Conservation (phyloP, 441 rosid genomes). For the Mallotus repandus region DNA sequence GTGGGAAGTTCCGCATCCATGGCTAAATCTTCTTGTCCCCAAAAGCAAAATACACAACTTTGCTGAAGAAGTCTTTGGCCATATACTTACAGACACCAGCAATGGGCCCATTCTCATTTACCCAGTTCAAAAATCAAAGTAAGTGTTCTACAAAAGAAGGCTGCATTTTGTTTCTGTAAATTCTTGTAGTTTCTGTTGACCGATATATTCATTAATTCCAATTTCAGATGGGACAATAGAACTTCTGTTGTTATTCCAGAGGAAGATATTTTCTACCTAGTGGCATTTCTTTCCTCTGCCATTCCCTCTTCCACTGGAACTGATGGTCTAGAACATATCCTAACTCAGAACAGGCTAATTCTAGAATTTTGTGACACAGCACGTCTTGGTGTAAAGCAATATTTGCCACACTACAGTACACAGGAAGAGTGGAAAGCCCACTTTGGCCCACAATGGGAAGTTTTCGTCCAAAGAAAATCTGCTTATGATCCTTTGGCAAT, state of each 20-base stretch:
- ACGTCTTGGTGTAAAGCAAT: constrained; percentile 73
- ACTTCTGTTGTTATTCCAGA: constrained; percentile 82
- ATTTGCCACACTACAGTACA: constrained; percentile 79
- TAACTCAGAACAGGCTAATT: constrained; percentile 65
- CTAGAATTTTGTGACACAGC: constrained; percentile 60
- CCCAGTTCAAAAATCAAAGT: constrained; percentile 93
- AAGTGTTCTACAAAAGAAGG: constrained; percentile 20
- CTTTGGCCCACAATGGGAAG: constrained; percentile 77
- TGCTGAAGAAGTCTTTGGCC: constrained; percentile 74
- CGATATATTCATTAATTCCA: constrained; percentile 19
- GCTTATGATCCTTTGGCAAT: constrained; percentile 81
- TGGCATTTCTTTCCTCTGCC: constrained; percentile 91
- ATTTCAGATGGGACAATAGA: constrained; percentile 91
- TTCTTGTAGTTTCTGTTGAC: constrained; percentile 13
- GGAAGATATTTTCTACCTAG: constrained; percentile 86
- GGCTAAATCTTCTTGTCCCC: constrained; percentile 93
- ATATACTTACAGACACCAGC: constrained; percentile 80
- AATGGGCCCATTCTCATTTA: constrained; percentile 90
- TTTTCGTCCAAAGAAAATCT: constrained; percentile 66
- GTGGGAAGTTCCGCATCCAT: constrained; percentile 99
- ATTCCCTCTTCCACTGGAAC: constrained; percentile 68
- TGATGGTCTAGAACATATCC: constrained; percentile 66
- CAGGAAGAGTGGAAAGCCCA: constrained; percentile 83
- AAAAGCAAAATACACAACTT: constrained; percentile 62
- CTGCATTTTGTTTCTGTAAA: background rate